Base-by-base conservation (phyloP, 2,329 filamentous ascomycete species). In the Fusarium guadeloupense region DNA sequence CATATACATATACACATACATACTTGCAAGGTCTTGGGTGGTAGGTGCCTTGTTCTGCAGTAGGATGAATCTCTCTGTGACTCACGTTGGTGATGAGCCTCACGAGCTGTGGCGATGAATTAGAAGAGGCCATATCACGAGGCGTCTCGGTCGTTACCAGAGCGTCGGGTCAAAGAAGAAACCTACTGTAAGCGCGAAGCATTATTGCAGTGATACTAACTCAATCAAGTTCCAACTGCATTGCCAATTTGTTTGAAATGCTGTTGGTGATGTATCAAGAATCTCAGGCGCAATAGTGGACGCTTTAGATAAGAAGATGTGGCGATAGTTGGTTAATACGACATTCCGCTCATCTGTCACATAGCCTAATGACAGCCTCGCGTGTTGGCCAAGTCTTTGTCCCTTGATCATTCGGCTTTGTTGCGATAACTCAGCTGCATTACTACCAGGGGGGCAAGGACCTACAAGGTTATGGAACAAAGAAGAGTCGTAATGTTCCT, bases 11-110 rank as follows among this genome's bases (percentile, higher is more conserved):
- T 40, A n/a, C 12, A 9, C 25, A 31, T 33, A 9, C 25, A 41
- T 10, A 26, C 20, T 17, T 28, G 13, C 20, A 8, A 14, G 26
- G 25, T 13, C 1, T 13, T 16, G 16, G 17, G 20, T 33, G 39
- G 14, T 25, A 35, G 39, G 31, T 47, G 21, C 41, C 26, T 12
- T 9, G 33, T n/a, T 53, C 30, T 48, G 33, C 39, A 25, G 38
- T 19, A 41, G 25, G 26, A 20, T 3, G 14, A 7, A 21, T 17
- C 14, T 12, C 19, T n/a, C 42, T 48, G 56, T 53, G 56, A 51
- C 56, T 54, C 46, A 34, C 54, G 48, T 50, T 34, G 56, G 48
- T 60, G 44, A 49, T 34, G 6, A 45, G 8, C 9, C 31, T 26
- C 7, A 6, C 12, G 14, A 43, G 16, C 28, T 25, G 4, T 30